A percentile compares a stretch with the other conserved stretches of the same genome.
Evolutionary conservation across 768 basidiomycete species (phyloP).

Genomic region (Lactarius evosmus): DNA sequence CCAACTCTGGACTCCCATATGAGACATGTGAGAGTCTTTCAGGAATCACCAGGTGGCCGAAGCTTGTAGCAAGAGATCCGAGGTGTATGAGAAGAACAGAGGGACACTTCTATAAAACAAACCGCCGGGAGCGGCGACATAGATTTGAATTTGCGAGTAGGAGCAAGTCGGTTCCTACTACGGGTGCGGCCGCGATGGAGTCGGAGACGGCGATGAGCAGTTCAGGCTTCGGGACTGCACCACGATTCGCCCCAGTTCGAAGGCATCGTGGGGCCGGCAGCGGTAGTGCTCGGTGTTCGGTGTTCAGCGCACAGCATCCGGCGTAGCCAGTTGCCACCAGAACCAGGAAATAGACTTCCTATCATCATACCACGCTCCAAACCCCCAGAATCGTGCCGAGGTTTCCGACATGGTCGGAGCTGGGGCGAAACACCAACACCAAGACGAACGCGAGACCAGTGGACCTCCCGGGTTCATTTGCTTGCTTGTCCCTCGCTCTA

Average conservation of each 20-base stretch:
- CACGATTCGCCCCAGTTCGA: background rate
- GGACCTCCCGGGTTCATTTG: background rate
- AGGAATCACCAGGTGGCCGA: background rate
- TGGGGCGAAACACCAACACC: background rate
- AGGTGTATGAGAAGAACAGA: background rate
- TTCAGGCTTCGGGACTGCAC: background rate
- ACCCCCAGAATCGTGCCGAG: background rate
- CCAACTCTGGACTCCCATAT: background rate
- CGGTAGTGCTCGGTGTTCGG: background rate
- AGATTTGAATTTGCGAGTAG: background rate
- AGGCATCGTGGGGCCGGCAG: background rate
- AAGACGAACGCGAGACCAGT: background rate
- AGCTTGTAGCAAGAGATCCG: background rate
- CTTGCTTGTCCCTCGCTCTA: background rate
- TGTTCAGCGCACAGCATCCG: background rate
- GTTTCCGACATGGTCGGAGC: background rate
- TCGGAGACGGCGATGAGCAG: background rate
- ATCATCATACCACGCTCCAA: background rate
- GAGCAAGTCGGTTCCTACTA: background rate
- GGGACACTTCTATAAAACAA: background rate
- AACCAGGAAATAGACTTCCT: background rate
- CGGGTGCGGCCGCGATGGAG: background rate
- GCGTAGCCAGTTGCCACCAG: background rate
- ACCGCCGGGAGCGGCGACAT: background rate
- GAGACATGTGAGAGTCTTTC: background rate